A percentile compares a stretch with the other conserved stretches of the same genome.
Evolutionary conservation across 2,329 filamentous ascomycete species (phyloP).

Genomic region (Rhinocladiella similis): DNA sequence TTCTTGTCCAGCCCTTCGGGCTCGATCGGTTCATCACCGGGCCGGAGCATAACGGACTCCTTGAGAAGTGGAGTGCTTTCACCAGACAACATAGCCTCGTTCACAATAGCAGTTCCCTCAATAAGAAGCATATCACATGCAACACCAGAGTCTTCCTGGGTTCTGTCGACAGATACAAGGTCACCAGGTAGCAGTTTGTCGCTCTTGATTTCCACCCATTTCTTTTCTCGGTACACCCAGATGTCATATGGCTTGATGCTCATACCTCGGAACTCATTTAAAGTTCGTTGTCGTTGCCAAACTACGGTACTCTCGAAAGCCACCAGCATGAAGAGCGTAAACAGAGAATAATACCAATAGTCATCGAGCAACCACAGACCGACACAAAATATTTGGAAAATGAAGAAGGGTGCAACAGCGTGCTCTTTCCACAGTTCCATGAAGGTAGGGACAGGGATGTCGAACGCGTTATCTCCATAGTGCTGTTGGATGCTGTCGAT

Average conservation of each 20-base stretch:
- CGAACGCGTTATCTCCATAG: constrained; percentile 94
- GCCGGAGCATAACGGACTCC: constrained; percentile 89
- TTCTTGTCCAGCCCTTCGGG: constrained; percentile 94
- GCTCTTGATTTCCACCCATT: constrained; percentile 85
- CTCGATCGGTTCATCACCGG: constrained; percentile 76
- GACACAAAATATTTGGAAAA: constrained; percentile 98
- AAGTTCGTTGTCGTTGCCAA: constrained; percentile 94
- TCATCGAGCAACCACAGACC: constrained; percentile 98
- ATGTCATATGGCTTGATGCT: constrained; percentile 98
- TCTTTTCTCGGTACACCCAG: constrained; percentile 82
- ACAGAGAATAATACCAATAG: constrained; percentile 99
- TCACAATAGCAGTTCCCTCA: constrained; percentile 94
- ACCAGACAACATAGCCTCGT: constrained; percentile 98
- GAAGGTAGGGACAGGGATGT: constrained; percentile 95
- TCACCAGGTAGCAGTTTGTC: constrained; percentile 93
- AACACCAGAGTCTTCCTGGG: constrained; percentile 95
- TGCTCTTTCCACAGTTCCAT: constrained; percentile 97
- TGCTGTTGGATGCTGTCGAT: constrained; percentile 80
- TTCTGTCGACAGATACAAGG: constrained; percentile 85
- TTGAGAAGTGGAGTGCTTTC: constrained; percentile 97
- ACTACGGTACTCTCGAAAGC: constrained; percentile 98
- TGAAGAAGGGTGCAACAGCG: constrained; percentile 97
- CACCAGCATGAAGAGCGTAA: constrained; percentile 98
- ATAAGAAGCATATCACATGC: constrained; percentile 96
- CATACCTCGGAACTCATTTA: constrained; percentile 98